A percentile compares a stretch with the other conserved stretches of the same genome.
Evolutionary conservation across 2,329 filamentous ascomycete genomes (phyloP).

Genomic region (Hypoxylon sp.): DNA sequence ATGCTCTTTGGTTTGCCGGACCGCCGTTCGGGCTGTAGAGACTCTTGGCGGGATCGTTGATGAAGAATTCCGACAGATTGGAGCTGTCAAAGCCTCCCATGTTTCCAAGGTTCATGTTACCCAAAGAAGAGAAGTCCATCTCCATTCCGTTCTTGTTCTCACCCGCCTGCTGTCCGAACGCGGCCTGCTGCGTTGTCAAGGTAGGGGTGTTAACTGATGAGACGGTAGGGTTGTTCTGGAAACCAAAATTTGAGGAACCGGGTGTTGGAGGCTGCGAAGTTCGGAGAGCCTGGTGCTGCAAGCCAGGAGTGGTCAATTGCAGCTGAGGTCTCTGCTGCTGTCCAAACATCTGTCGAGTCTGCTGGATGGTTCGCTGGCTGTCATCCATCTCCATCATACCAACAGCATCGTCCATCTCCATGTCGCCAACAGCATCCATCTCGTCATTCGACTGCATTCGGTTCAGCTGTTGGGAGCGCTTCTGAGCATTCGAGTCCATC

Average conservation of each 20-base stretch:
- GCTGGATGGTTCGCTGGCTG: constrained; percentile 76
- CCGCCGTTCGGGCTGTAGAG: constrained; percentile 89
- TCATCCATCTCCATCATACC: constrained; percentile 76
- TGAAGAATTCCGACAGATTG: constrained; percentile 69
- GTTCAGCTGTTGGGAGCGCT: constrained; percentile 61
- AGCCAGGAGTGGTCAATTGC: constrained; percentile 83
- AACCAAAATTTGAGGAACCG: constrained; percentile 79
- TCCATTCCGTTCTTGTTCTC: constrained; percentile 80
- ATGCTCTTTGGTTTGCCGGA: constrained; percentile 73
- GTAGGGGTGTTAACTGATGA: constrained; percentile 98
- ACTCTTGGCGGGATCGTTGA: constrained; percentile 95
- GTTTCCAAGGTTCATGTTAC: constrained; percentile 72
- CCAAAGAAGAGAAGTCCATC: constrained; percentile 77
- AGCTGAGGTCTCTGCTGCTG: constrained; percentile 78
- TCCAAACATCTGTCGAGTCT: constrained; percentile 78
- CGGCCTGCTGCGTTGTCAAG: constrained; percentile 79
- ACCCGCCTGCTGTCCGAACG: constrained; percentile 71
- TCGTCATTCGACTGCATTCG: constrained; percentile 69
- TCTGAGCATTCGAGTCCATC: constrained; percentile 55
- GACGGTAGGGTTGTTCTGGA: constrained; percentile 94
- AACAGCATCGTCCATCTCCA: constrained; percentile 94
- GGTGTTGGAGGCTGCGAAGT: constrained; percentile 91
- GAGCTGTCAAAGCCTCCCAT: constrained; percentile 69
- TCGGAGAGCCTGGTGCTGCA: constrained; percentile 83
- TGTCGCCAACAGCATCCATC: constrained; percentile 89